Evolutionary conservation across 2,329 filamentous ascomycete species (phyloP).

Genomic region (Tolypocladium endophyticum): DNA sequence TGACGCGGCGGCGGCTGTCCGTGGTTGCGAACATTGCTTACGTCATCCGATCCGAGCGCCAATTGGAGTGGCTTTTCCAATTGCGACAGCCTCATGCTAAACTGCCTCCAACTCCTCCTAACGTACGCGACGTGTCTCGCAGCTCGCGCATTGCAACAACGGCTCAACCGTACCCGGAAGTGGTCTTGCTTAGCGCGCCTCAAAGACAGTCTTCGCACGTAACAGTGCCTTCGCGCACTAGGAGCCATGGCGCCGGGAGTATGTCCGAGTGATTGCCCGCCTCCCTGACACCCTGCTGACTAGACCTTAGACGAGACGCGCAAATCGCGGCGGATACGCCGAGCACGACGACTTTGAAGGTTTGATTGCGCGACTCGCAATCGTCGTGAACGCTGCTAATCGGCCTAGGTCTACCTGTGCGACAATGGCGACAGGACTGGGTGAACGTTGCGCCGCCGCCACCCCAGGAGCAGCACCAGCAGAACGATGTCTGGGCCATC

Average conservation of each 20-base stretch:
- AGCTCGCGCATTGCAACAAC: neutral
- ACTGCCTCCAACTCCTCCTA: neutral
- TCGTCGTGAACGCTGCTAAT: slow-evolving; percentile 9
- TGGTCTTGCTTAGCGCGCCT: neutral
- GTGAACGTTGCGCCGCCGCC: slow-evolving; percentile 58
- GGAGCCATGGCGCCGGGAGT: slow-evolving; percentile 30
- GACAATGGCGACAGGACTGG: slow-evolving; percentile 74
- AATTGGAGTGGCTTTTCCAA: neutral
- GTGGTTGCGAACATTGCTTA: neutral
- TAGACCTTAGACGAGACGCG: slow-evolving; percentile 39
- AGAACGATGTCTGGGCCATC: slow-evolving; percentile 58
- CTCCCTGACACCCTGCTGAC: slow-evolving; percentile 6
- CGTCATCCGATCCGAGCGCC: neutral
- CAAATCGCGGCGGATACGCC: slow-evolving; percentile 43
- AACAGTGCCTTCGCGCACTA: neutral
- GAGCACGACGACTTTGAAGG: slow-evolving; percentile 55
- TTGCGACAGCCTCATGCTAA: neutral
- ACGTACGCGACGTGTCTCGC: neutral
- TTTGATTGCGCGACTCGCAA: slow-evolving; percentile 9
- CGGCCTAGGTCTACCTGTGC: slow-evolving; percentile 67
- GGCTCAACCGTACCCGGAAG: neutral
- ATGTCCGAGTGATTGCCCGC: slow-evolving; percentile 2
- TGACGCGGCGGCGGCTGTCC: neutral
- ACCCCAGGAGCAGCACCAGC: slow-evolving; percentile 50
- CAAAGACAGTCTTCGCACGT: no score